Evolutionary conservation across 1,139 yeast genomes (phyloP).

Genomic region (Geotrichum bryndzae): DNA sequence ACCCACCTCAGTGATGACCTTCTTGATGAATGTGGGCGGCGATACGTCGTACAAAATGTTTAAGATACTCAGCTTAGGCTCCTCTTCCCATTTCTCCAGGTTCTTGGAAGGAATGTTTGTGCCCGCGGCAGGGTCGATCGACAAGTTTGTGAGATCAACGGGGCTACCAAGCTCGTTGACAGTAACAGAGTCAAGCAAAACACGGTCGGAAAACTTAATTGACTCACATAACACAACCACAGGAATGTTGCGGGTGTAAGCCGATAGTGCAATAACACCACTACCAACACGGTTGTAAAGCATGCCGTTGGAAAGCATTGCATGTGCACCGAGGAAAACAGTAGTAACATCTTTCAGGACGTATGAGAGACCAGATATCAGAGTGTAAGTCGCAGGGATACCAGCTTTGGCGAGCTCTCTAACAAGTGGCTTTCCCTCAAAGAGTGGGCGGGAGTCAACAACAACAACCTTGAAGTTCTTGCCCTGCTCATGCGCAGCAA

Average conservation of each 20-base stretch:
- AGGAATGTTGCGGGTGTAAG: slow-evolving; percentile 82
- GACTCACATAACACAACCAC: slow-evolving; percentile 94
- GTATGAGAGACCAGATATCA: slow-evolving; percentile 73
- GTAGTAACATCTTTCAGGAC: slow-evolving; percentile 80
- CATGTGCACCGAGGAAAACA: slow-evolving; percentile 93
- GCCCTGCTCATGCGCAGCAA: slow-evolving; percentile 57
- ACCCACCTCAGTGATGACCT: slow-evolving; percentile 93
- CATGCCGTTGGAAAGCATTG: slow-evolving; percentile 92
- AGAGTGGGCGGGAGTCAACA: slow-evolving; percentile 92
- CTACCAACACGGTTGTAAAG: slow-evolving; percentile 92
- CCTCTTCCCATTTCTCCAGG: slow-evolving; percentile 59
- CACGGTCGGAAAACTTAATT: slow-evolving; percentile 89
- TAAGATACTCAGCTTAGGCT: slow-evolving; percentile 61
- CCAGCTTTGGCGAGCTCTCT: slow-evolving; percentile 53
- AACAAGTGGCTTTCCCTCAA: slow-evolving; percentile 82
- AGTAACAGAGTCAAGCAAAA: slow-evolving; percentile 91
- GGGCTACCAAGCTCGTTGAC: slow-evolving; percentile 87
- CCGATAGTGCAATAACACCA: slow-evolving; percentile 87
- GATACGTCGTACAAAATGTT: slow-evolving; percentile 90
- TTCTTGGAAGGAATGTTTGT: slow-evolving; percentile 34
- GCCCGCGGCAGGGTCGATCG: slow-evolving; percentile 36
- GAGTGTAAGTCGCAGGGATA: slow-evolving; percentile 63
- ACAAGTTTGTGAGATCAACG: slow-evolving; percentile 55
- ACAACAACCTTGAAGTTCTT: slow-evolving; percentile 75
- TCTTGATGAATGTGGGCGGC: slow-evolving; percentile 88